phyloP scores from a whole-genome alignment of 352 stramenopile species.

The Globisporangium recalcitrans region DNA sequence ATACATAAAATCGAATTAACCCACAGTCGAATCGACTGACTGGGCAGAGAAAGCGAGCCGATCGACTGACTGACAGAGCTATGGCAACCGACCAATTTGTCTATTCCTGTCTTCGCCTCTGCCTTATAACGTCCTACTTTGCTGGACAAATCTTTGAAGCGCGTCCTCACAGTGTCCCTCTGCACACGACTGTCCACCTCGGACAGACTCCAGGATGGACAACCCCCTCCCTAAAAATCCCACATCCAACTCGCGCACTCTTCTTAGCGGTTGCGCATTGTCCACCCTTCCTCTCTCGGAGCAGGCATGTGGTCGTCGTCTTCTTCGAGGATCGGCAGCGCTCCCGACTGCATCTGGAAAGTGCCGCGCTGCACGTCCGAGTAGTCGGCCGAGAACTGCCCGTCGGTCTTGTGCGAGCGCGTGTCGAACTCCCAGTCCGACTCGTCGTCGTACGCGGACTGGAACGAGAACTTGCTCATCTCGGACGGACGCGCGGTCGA shows the following conservation, averaged over 20 bases:
- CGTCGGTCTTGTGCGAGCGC: slow-evolving; percentile 33
- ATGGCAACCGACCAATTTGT: background rate
- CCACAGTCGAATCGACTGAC: background rate
- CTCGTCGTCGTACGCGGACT: slow-evolving; percentile 67
- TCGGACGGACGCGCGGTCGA: slow-evolving; percentile 48
- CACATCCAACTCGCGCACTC: background rate
- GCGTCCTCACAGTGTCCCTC: background rate
- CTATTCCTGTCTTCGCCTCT: background rate
- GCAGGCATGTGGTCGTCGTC: slow-evolving; percentile 31
- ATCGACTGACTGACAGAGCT: background rate
- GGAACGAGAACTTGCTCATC: slow-evolving; percentile 68
- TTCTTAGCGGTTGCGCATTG: slow-evolving; percentile 21
- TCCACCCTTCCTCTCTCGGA: slow-evolving; percentile 37
- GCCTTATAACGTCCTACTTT: slow-evolving; percentile 3
- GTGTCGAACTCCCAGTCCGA: slow-evolving; percentile 69
- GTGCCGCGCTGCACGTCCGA: slow-evolving; percentile 31
- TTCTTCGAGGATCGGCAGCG: slow-evolving; percentile 66
- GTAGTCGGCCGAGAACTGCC: slow-evolving; percentile 26
- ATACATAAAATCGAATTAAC: slow-evolving; percentile 2
- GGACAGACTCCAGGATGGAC: background rate
- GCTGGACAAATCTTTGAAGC: background rate
- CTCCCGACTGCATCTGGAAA: slow-evolving; percentile 43
- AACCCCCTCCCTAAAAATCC: background rate
- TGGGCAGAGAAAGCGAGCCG: background rate
- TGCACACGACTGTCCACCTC: background rate